These are phyloP conservation scores for Trichosporon inkin DNA, from an alignment of 1,284 basidiomycete species.

Conservation along the genomic window DNA sequence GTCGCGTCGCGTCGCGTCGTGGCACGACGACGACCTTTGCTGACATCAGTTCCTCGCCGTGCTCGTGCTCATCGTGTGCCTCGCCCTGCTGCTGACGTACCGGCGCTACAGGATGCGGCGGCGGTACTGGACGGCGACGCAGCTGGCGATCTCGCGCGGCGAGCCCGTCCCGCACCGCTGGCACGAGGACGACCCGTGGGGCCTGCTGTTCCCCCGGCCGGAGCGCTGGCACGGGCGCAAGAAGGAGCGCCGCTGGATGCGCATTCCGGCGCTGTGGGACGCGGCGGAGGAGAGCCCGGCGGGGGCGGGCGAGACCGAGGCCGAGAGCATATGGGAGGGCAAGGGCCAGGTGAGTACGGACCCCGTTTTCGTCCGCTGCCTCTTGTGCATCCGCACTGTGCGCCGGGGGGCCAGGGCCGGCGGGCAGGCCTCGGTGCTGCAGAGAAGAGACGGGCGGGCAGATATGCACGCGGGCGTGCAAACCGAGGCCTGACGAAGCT, in stretches of 20 bases:
- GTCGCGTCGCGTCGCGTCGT: no score
- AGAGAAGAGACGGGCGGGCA: no score
- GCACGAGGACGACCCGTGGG: conserved; percentile 12
- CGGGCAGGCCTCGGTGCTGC: no score
- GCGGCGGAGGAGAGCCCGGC: conserved; percentile 7
- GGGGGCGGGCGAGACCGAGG: conserved; percentile 9
- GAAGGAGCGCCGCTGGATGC: conserved; percentile 24
- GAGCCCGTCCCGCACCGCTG: conserved; percentile 25
- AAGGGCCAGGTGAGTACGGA: conserved; percentile 4
- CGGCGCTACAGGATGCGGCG: conserved; percentile 35
- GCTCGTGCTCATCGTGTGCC: conserved; percentile 32
- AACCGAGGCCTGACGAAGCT: no score
- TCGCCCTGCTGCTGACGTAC: conserved; percentile 33
- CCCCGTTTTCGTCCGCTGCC: no score
- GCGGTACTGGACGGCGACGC: conserved; percentile 39
- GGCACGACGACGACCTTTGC: neutral
- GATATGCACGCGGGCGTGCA: no score
- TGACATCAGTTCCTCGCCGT: conserved; percentile 41
- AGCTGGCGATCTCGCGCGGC: conserved; percentile 39
- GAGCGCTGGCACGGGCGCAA: conserved; percentile 4
- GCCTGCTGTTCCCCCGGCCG: neutral
- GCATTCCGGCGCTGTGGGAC: conserved; percentile 30
- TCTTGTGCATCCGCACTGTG: no score
- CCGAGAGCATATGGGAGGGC: neutral
- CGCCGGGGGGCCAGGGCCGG: no score